Base-by-base conservation (phyloP, 257 asterid species). In the Craterostigma plantagineum region DNA sequence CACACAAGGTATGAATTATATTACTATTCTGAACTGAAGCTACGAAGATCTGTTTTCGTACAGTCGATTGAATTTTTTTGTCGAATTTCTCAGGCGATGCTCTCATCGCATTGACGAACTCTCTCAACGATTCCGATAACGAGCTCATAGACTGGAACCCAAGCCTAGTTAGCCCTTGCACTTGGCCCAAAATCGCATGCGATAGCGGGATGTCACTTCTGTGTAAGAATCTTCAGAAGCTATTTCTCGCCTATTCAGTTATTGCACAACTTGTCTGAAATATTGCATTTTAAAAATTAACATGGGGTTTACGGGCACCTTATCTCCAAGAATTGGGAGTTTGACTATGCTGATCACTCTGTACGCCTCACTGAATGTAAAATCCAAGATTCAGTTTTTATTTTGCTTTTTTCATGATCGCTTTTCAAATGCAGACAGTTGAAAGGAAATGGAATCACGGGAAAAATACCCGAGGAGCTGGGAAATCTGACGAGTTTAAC, bases 41-140 rank as follows among this genome's bases (percentile, higher is more conserved):
- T 15, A 1, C 23, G 45, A 41, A 1, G 9, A 1, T 16, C 16
- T 41, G 45, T 11, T 41, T 41, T 10, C 9, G 14, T 15, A 15
- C 23, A 16, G n/a, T n/a, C n/a, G n/a, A n/a, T n/a, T n/a, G n/a
- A n/a, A n/a, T n/a, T n/a, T n/a, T n/a, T n/a, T n/a, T n/a, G n/a
- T n/a, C n/a, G n/a, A n/a, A n/a, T n/a, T n/a, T n/a, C n/a, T 56
- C 63, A 82, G 98, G 95, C 45, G 82, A 79, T 48, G 98, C 95
- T 1, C 66, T 87, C 42, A 44, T 9, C 69, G 53, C 79, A 9
- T 64, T 87, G 69, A 79, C 43, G 65, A 46, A 0, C 15, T 72
- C 90, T 14, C 83, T 87, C 18, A 76, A 87, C 35, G 93, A 76
- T 56, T 66, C 95, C 8, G 35, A 14, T 40, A 52, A 35, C 68